Evolutionary conservation across 768 basidiomycete species (phyloP).

Genomic region (Kwoniella newhampshirensis): DNA sequence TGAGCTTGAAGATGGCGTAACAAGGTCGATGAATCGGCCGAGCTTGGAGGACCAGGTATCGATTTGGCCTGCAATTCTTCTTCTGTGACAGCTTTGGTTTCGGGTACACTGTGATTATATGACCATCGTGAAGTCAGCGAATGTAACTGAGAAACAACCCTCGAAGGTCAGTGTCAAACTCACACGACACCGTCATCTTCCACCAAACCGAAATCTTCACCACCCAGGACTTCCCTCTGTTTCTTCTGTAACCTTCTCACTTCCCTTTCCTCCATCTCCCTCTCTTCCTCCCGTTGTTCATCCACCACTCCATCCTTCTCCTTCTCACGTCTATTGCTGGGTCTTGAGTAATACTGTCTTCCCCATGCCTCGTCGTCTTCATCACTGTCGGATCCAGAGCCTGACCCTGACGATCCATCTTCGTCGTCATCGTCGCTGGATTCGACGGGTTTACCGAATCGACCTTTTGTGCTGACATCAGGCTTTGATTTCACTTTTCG

Average conservation of each 20-base stretch:
- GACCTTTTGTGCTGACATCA: constrained; percentile 42
- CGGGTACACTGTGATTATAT: neutral
- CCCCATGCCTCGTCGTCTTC: constrained; percentile 74
- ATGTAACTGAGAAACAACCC: neutral
- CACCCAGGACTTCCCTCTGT: constrained; percentile 64
- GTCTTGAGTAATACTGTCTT: constrained; percentile 70
- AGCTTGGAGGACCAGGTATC: constrained; percentile 31
- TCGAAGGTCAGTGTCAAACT: neutral
- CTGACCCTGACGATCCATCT: constrained; percentile 6
- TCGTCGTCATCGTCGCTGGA: constrained; percentile 33
- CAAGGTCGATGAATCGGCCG: constrained; percentile 33
- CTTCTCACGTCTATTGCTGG: constrained; percentile 48
- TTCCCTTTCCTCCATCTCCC: constrained; percentile 85
- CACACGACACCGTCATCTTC: constrained; percentile 53
- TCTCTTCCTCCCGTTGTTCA: constrained; percentile 80
- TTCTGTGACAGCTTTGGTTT: neutral
- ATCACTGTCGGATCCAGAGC: constrained; percentile 22
- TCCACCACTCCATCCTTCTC: constrained; percentile 64
- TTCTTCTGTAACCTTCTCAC: constrained; percentile 75
- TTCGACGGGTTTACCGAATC: constrained; percentile 50
- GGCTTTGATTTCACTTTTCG: constrained; percentile 33
- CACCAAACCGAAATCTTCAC: constrained; percentile 77
- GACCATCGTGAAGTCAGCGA: neutral
- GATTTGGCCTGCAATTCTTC: constrained; percentile 4
- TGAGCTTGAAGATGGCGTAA: constrained; percentile 42